Base-by-base conservation (phyloP, 306 rosid species). In the Dalbergia oliveri region DNA sequence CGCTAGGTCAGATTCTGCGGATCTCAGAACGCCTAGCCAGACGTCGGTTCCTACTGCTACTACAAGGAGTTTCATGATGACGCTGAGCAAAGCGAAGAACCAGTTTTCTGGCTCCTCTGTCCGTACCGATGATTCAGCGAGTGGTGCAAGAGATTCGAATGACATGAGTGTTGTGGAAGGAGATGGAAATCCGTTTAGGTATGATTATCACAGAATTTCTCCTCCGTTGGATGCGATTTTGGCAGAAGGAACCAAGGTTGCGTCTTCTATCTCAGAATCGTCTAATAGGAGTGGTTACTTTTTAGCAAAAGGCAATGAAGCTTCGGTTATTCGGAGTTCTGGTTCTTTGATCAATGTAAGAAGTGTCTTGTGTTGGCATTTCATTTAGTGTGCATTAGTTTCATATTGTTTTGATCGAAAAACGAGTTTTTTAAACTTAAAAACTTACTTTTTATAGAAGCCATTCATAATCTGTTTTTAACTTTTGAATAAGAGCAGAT, bases 11-110 rank as follows among this genome's bases (percentile, higher is more conserved):
- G 92, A 91, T 15, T 79, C 88, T 58, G 79, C 83, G 15, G 90
- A 91, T 77, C 82, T 78, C 53, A 89, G 83, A 83, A 86, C 91
- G 16, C 88, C 89, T 0, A 79, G 76, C 76, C 76, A 73, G 66
- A 80, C 60, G 77, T 69, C 80, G 39, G 80, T 49, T 15, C 86
- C 80, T 58, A 78, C 78, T 66, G 13, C 60, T 54, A 51, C 58
- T 86, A 16, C 60, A 8, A 89, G 86, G 68, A 89, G 89, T 65
- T 79, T 60, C n/a, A 91, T 89, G 92, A 91, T 91, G 92, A 75
- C 82, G 31, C 80, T 91, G 21, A 84, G 88, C 4, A 73, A 85
- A 57, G 75, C 86, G 8, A 85, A 77, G 72, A 91, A 82, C 82
- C 64, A 50, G 50, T 78, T 43, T 72, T 77, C 80, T 64, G 89